Conservation (phyloP, 495 filamentous ascomycete species). For the Entonaema liquescens region DNA sequence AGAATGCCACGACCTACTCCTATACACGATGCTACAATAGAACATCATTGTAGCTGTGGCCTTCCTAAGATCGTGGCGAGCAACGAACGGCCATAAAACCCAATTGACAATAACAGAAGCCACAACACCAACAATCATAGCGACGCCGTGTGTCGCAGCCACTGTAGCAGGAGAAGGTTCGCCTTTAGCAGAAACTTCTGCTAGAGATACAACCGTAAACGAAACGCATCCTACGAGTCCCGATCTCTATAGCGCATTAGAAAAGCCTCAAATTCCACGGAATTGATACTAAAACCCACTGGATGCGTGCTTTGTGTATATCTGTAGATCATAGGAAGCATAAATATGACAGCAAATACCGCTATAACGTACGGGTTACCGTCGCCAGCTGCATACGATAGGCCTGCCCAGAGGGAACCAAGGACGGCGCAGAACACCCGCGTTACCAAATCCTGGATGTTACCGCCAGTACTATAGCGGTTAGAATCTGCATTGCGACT, state of each 20-base stretch:
- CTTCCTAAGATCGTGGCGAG: slow-evolving; percentile 65
- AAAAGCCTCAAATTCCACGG: not conserved
- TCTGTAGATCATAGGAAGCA: slow-evolving; percentile 66
- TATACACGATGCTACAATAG: slow-evolving; percentile 63
- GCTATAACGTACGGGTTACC: slow-evolving; percentile 65
- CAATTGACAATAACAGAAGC: slow-evolving; percentile 64
- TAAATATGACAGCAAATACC: slow-evolving; percentile 63
- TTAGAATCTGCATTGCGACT: not conserved
- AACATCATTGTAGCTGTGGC: slow-evolving; percentile 63
- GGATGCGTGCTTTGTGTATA: slow-evolving; percentile 65
- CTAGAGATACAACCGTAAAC: slow-evolving; percentile 64
- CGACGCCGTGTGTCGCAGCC: slow-evolving; percentile 58
- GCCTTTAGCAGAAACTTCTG: slow-evolving; percentile 47
- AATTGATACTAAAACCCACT: slow-evolving; percentile 33
- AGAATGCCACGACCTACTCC: slow-evolving; percentile 33
- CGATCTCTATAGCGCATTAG: slow-evolving; percentile 47
- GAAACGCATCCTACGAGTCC: slow-evolving; percentile 63
- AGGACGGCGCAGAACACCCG: slow-evolving; percentile 56
- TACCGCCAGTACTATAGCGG: slow-evolving; percentile 61
- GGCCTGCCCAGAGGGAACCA: slow-evolving; percentile 63
- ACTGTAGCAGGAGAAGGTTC: slow-evolving; percentile 50
- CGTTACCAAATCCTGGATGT: slow-evolving; percentile 61
- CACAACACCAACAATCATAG: slow-evolving; percentile 61
- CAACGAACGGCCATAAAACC: slow-evolving; percentile 68
- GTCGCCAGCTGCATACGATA: slow-evolving; percentile 57